A percentile compares a stretch with the other conserved stretches of the same genome.
Evolutionary conservation across 805 yeast species (phyloP).

Genomic region (Ogataea nitratoaversa): DNA sequence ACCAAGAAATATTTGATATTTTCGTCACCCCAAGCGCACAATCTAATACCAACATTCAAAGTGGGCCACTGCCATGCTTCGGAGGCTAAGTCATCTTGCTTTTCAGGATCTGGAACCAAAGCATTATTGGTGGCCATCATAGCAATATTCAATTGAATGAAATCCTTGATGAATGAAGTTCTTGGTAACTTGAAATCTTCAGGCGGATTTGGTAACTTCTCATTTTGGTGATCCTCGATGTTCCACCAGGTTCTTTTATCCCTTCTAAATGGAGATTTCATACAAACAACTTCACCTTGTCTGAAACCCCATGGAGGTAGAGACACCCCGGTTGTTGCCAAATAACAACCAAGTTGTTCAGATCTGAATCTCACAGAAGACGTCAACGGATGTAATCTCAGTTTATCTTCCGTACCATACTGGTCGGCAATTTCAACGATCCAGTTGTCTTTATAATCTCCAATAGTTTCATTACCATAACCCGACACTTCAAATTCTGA

Average conservation of each 20-base stretch:
- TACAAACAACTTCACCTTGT: conserved; percentile 87
- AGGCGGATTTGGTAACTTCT: conserved; percentile 53
- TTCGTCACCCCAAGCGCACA: conserved; percentile 66
- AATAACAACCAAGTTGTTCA: conserved; percentile 63
- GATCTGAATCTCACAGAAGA: conserved; percentile 68
- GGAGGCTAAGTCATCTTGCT: conserved; percentile 67
- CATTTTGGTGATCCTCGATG: conserved; percentile 66
- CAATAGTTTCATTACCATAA: conserved; percentile 66
- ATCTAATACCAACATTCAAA: conserved; percentile 68
- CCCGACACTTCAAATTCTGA: conserved; percentile 76
- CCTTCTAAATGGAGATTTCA: conserved; percentile 57
- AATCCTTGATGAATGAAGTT: conserved; percentile 74
- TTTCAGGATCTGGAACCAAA: conserved; percentile 71
- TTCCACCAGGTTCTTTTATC: conserved; percentile 91
- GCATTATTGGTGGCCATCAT: conserved; percentile 89
- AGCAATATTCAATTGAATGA: conserved; percentile 69
- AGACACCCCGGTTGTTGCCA: conserved; percentile 66
- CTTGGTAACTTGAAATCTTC: conserved; percentile 64
- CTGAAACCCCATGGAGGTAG: conserved; percentile 83
- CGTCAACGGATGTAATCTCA: conserved; percentile 67
- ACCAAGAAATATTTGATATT: conserved; percentile 60
- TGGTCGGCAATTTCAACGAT: conserved; percentile 75
- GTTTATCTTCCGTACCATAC: conserved; percentile 43
- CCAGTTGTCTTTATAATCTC: conserved; percentile 90
- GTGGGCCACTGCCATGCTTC: conserved; percentile 88